Evolutionary conservation across 2,329 filamentous ascomycete genomes (phyloP), one percentile per base, ranked within the genome.

Genomic region (Colletotrichum cordylinicola): DNA sequence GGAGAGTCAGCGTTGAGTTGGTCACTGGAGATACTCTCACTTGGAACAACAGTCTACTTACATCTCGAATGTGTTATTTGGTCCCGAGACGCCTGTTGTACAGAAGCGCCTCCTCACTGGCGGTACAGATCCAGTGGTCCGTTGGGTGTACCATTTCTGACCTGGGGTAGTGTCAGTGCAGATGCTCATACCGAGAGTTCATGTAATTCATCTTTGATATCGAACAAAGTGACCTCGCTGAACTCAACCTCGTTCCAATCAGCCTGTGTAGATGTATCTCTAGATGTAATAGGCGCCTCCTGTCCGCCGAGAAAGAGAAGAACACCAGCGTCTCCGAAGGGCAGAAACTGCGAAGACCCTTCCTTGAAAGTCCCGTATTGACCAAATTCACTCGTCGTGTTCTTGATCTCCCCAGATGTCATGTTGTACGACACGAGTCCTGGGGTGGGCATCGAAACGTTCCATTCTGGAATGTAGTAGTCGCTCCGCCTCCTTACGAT

Each of bases 401-500:
- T 86, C 8, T 66, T 77, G 81, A 84, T 84, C 9, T 78, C 58
- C 9, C 80, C 79, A 2, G 80, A 82, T 16, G 67, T 76, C 75
- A 84, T 84, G 31, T 84, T 76, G 65, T 82, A 84, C 3, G 81
- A 81, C 5, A 85, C 77, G 4, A 85, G 77, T 1, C 83, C 82
- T 7, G 80, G 79, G 21, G 81, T 35, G 15, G 67, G 74, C n/a
- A 18, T 10, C 27, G 13, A 70, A 69, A 5, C 2, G 0, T 48
- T 81, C 78, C 15, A 78, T 58, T 35, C 83, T 67, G 4, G 76
- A 76, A 10, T 55, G 60, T 52, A 12, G 18, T 6, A 4, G 10
- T 31, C 58, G 16, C 27, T 85, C 82, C 13, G 82, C 80, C 35
- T 77, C 10, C 72, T 81, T 0, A 75, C 79, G 12, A 79, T 77